Base-by-base conservation (phyloP, 306 rosid species). In the Arachis hypogaea region DNA sequence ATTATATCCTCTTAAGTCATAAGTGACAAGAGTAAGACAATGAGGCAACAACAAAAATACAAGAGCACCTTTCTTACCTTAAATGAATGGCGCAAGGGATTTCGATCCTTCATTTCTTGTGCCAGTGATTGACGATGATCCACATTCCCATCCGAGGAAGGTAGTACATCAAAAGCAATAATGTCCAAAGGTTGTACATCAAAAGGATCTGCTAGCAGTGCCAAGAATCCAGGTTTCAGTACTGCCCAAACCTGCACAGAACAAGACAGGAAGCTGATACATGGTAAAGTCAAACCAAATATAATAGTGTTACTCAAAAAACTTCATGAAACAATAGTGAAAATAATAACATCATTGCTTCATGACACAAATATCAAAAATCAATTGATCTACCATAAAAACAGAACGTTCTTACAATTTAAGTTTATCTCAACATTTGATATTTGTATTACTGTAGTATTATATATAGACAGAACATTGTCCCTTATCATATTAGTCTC, bases 191-290 rank as follows among this genome's bases (percentile, higher is more conserved):
- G 99, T 66, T 92, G 97, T 7, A 78, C 74, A 82, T 87, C 93
- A 81, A 87, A 86, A 75, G 97, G 98, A 84, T 92, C 92, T 22
- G 89, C 91, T 84, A 95, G 86, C 78, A 95, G 87, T 68, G 97
- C 99, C 81, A 95, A 86, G 80, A 95, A 95, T 70, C 99, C 99
- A 75, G 99, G 98, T 79, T 95, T 95, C 54, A 95, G 75, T 68
- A 95, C 93, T 46, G 98, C 98, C 99, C 99, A 95, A 71, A 95
- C 97, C 96, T 95, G 84, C 69, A 86, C 55, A 65, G 76, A 68
- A 67, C 40, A 74, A 49, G 56, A 11, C 12, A 52, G 28, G 69
- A 68, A 56, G 66, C 68, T 22, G 12, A 74, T 45, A 56, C 36
- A 44, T 61, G 71, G 54, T 52, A 51, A 71, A 29, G 67, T 60